Percentiles rank a stretch among this genome's conserved stretches.
Evolutionary conservation across 164 flowering plant species (phyloP).

Genomic region (Piper betle): DNA sequence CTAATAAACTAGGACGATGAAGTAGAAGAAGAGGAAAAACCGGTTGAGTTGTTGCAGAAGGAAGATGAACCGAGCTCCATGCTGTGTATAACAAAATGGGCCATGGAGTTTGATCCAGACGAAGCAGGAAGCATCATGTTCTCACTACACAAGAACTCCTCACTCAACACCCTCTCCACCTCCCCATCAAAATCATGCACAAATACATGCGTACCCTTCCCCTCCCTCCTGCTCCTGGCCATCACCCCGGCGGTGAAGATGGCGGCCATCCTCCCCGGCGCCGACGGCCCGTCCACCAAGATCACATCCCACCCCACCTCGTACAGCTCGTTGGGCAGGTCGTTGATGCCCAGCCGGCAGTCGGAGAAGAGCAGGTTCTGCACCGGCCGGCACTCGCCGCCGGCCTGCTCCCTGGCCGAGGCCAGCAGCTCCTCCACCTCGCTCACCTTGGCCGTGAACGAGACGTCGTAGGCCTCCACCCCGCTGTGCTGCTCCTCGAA

Average conservation of each 20-base stretch:
- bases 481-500: too few relatives aligned
- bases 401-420: conserved; percentile 36
- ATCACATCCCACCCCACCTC: conserved; percentile 91
- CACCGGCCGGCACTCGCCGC: conserved; percentile 72
- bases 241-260: conserved; percentile 85
- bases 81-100: conserved; percentile 59
- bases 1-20: background rate
- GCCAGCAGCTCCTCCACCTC: conserved; percentile 40
- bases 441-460: conserved; percentile 48
- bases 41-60: conserved; percentile 31
- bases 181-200: conserved; percentile 66
- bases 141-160: conserved; percentile 67
- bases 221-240: conserved; percentile 71
- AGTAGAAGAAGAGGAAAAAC: conserved; percentile 15
- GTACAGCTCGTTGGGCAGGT: conserved; percentile 79
- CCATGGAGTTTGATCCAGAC: conserved; percentile 14
- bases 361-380: conserved; percentile 87
- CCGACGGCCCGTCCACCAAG: conserved; percentile 79
- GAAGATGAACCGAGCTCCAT: conserved; percentile 30
- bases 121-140: conserved; percentile 32
- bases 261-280: conserved; percentile 76
- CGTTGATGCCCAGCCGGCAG: conserved; percentile 70
- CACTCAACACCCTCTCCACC: conserved; percentile 49
- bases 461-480: too few relatives aligned
- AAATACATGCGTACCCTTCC: conserved; percentile 54